phyloP scores from a whole-genome alignment of 75 land plant species.

The Ceratopteris richardii region DNA sequence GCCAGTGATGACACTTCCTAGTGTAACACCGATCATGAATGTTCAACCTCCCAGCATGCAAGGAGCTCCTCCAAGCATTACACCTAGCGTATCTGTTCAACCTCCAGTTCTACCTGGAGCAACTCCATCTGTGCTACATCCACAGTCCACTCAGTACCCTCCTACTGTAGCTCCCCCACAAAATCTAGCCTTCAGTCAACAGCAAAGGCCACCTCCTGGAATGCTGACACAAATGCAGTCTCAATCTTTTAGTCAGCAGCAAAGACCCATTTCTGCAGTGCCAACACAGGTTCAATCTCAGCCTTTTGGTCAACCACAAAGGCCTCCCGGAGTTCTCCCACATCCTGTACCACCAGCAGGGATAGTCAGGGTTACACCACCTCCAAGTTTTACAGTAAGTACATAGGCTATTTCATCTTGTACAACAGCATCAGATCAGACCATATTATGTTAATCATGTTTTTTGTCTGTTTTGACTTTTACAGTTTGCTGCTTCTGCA shows the following conservation, averaged over 20 bases:
- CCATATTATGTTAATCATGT: too few species aligned
- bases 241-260: conserved; percentile 1
- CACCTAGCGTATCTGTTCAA: conserved; percentile 25
- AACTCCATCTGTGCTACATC: conserved; percentile 14
- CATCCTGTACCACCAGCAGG: background rate
- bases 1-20: conserved; percentile 20
- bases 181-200: conserved; percentile 6
- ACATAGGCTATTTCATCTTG: background rate
- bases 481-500: background rate
- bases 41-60: conserved; percentile 43
- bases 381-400: conserved; percentile 4
- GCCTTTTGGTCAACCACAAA: background rate
- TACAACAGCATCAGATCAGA: too few species aligned
- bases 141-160: conserved; percentile 20
- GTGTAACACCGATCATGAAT: conserved; percentile 26
- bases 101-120: conserved; percentile 26
- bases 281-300: too few species aligned
- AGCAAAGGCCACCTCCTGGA: background rate
- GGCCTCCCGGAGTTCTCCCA: background rate
- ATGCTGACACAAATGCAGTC: too few species aligned
- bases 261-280: background rate
- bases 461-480: too few species aligned
- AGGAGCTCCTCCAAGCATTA: conserved; percentile 17
- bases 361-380: background rate
- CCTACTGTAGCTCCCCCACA: conserved; percentile 19